Evolutionary conservation across 257 asterid species (phyloP), one percentile per base, ranked within the genome.

Genomic region (Nicotiana paniculata): DNA sequence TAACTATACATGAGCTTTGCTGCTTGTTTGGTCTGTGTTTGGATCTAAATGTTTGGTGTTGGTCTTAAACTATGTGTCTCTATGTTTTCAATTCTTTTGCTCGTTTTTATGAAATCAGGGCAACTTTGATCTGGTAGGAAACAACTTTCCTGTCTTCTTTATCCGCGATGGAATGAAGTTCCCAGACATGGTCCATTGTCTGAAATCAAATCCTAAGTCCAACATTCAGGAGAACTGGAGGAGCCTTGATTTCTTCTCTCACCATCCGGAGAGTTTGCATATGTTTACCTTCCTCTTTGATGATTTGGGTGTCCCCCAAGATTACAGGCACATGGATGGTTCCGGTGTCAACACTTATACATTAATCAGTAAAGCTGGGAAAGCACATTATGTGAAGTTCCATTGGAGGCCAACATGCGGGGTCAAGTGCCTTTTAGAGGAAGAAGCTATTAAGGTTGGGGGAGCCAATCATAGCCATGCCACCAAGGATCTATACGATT

Each of bases 331-430:
- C 65, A 81, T 81, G 63, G 53, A 81, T 30, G 83, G 83, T 13
- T 81, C 68, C 6, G 83, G 83, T 24, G 83, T 81, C 9, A 59
- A 81, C 65, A 81, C 83, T 21, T 81, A 43, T 54, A 81, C 46
- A 5, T 57, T 81, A 8, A 81, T 81, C 18, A 81, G 32, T 57
- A 64, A 64, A 30, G 77, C 48, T 21, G 65, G 65, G 4, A 65
- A 66, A 53, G 77, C 74, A 7, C 15, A 43, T 48, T 82, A 61
- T 13, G 85, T 82, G 11, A 82, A 82, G 24, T 82, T 82, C 69
- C 85, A 82, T 18, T 82, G 85, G 85, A 82, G 28, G 54, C 85
- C 85, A 32, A 82, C 66, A 3, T 64, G 77, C 9, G 85, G 82
- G 28, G 79, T 82, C n/a, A 74, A 72, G 51, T 32, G 59, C 17